Base-by-base conservation (phyloP, 805 yeast genomes). In the Wickerhamomyces bisporus region DNA sequence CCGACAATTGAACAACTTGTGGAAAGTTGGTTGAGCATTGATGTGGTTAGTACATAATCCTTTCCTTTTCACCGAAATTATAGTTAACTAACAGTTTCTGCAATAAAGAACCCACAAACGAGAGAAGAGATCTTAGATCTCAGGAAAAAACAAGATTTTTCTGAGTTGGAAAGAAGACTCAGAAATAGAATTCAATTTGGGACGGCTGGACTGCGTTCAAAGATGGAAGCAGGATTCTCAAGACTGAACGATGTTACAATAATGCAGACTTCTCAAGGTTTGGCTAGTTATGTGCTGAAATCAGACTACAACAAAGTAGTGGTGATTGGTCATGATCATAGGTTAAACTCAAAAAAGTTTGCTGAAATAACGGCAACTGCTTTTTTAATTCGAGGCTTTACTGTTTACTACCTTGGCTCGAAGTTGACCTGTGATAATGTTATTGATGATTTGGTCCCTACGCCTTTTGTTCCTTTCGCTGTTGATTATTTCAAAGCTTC, bases 381-480 rank as follows among this genome's bases (percentile, higher is more conserved):
- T 2, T 93, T 94, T 38, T 51, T 86, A 9, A 48, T 68, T 13
- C 64, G 69, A 13, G 95, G 95, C 0, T 77, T 85, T 49, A 73
- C 65, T 35, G 96, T 91, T 1, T 77, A 75, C 57, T 79, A 68
- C 46, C 60, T 84, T 33, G 80, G 81, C 1, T 41, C 43, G 7
- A 30, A 29, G 13, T n/a, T 21, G 10, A 21, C 7, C 24, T 7
- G 10, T 2, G 41, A 36, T 2, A 60, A 58, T 11, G 63, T n/a
- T n/a, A n/a, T n/a, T n/a, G n/a, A 57, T 11, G 41, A 50, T 2
- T 52, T 64, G 29, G 81, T 75, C 1, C 95, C 88, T 42, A 91
- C 98, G 0, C 98, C 98, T 1, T 61, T 87, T 57, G 97, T 91
- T 1, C 98, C 98, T 2, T 91, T 85, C 60, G 78, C 84, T 0